A percentile compares a stretch with the other conserved stretches of the same genome.
phyloP scores from a whole-genome alignment of 805 yeast genomes.

The Cyberlindnera nakhonratchasimensis region DNA sequence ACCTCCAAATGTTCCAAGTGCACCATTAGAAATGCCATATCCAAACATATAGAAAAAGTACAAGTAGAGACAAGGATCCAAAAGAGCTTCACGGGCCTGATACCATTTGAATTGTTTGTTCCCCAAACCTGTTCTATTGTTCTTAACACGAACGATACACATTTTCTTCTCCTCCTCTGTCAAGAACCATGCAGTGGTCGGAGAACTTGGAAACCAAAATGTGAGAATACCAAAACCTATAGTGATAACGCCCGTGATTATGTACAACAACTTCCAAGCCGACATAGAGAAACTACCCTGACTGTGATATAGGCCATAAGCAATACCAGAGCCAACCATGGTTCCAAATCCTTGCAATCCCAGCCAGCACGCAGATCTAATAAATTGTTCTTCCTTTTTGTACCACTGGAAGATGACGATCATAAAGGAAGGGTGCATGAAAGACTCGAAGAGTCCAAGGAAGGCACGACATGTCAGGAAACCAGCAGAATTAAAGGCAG shows the following conservation, averaged over 20 bases:
- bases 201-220: slow-evolving; percentile 54
- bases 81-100: slow-evolving; percentile 50
- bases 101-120: slow-evolving; percentile 48
- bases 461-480: slow-evolving; percentile 44
- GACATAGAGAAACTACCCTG: slow-evolving; percentile 36
- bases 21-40: slow-evolving; percentile 51
- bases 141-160: slow-evolving; percentile 48
- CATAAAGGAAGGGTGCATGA: slow-evolving; percentile 53
- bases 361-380: slow-evolving; percentile 41
- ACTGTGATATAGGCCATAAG: slow-evolving; percentile 46
- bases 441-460: slow-evolving; percentile 49
- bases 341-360: slow-evolving; percentile 44
- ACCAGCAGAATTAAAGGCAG: slow-evolving; percentile 30
- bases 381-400: slow-evolving; percentile 42
- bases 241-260: slow-evolving; percentile 59
- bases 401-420: slow-evolving; percentile 57
- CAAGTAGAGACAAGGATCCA: slow-evolving; percentile 49
- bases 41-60: slow-evolving; percentile 39
- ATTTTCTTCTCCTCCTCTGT: slow-evolving; percentile 42
- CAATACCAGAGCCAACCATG: slow-evolving; percentile 47
- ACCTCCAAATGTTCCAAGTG: slow-evolving; percentile 26
- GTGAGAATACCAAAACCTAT: slow-evolving; percentile 45
- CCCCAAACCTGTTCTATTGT: slow-evolving; percentile 56
- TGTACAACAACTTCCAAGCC: slow-evolving; percentile 58
- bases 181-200: slow-evolving; percentile 46